These are phyloP conservation scores for Ogataea pini DNA, from an alignment of 805 yeast genomes.

Conservation along the genomic window DNA sequence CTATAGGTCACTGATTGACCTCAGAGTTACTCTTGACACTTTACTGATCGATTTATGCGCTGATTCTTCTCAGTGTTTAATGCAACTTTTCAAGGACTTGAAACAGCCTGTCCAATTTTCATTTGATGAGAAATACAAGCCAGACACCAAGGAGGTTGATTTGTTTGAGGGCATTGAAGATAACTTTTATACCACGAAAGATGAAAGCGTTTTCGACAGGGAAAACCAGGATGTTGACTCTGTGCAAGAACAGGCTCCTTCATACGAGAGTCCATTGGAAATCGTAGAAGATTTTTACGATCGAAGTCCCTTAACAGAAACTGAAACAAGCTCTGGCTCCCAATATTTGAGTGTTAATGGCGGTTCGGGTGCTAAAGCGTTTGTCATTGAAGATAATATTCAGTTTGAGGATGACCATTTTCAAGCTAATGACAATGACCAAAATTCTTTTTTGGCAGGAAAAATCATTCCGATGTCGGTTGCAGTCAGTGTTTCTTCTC, in stretches of 20 bases:
- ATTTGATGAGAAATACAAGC: constrained; percentile 59
- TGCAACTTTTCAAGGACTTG: constrained; percentile 69
- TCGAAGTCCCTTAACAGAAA: constrained; percentile 15
- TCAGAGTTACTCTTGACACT: constrained; percentile 51
- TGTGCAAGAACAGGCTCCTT: neutral
- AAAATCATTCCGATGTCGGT: constrained; percentile 33
- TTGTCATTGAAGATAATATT: constrained; percentile 14
- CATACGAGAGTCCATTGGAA: constrained; percentile 16
- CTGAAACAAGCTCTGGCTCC: constrained; percentile 15
- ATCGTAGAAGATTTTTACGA: constrained; percentile 35
- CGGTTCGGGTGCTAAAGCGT: constrained; percentile 6
- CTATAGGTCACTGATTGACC: constrained; percentile 38
- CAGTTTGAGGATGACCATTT: constrained; percentile 29
- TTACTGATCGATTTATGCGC: constrained; percentile 67
- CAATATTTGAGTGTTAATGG: constrained; percentile 9
- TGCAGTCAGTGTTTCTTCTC: constrained; percentile 39
- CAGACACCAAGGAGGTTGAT: constrained; percentile 39
- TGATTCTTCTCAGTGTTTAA: constrained; percentile 74
- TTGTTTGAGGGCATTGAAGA: constrained; percentile 44
- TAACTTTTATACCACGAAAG: constrained; percentile 7
- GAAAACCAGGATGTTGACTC: neutral
- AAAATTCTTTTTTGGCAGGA: neutral
- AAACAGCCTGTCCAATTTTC: constrained; percentile 64
- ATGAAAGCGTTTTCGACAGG: neutral
- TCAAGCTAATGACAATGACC: constrained; percentile 4